A percentile compares a stretch with the other conserved stretches of the same genome.
Evolutionary conservation across 257 asterid genomes (phyloP).

Genomic region (Ilex aquifolium): DNA sequence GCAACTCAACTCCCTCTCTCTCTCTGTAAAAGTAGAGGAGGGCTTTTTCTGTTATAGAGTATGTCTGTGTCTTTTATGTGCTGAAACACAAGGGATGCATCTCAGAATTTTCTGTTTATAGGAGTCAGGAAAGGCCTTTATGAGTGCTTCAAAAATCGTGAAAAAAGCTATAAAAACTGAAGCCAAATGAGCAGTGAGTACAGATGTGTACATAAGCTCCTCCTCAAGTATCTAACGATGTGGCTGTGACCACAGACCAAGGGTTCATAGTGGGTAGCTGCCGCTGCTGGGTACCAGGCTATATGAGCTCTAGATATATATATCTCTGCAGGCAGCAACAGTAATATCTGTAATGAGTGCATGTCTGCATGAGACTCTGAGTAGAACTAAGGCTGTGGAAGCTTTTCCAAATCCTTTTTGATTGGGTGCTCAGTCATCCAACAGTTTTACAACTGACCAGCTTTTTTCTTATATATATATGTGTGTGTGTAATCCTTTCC

Average conservation of each 20-base stretch:
- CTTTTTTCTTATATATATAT: no score
- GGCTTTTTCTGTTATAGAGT: background rate
- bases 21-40: background rate
- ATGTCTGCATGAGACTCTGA: conserved; percentile 6
- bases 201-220: background rate
- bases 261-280: background rate
- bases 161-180: background rate
- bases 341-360: conserved; percentile 1
- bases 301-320: no score
- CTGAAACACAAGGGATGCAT: conserved; percentile 19
- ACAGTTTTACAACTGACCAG: no score
- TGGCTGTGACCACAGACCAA: background rate
- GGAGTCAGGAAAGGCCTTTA: conserved; percentile 9
- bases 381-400: no score
- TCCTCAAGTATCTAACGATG: no score
- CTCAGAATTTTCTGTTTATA: conserved; percentile 11
- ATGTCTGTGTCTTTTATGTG: background rate
- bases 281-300: background rate
- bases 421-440: no score
- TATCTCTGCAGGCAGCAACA: background rate
- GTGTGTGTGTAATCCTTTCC: no score
- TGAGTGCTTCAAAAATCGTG: background rate
- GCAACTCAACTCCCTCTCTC: background rate
- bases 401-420: no score
- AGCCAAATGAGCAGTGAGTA: background rate